Evolutionary conservation across 495 filamentous ascomycete species (phyloP).

Genomic region (Daldinia loculata): DNA sequence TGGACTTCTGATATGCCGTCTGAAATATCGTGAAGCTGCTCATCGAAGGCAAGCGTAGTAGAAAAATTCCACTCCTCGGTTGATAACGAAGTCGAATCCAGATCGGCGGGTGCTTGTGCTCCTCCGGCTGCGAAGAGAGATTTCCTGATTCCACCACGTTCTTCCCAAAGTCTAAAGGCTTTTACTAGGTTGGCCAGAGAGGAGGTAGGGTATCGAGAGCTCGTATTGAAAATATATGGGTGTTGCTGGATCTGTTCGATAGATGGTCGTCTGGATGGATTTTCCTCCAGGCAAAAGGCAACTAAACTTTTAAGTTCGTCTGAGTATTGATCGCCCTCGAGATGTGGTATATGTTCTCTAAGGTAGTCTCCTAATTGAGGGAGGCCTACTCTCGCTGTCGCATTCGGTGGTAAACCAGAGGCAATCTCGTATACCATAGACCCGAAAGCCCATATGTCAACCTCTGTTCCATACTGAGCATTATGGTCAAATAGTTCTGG

Average conservation of each 20-base stretch:
- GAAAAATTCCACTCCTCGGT: constrained; percentile 93
- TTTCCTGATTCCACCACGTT: constrained; percentile 78
- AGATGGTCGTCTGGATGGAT: constrained; percentile 77
- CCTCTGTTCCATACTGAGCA: constrained; percentile 69
- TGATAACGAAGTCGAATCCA: constrained; percentile 48
- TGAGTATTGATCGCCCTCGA: constrained; percentile 81
- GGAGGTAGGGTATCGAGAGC: constrained; percentile 72
- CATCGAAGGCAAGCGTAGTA: constrained; percentile 84
- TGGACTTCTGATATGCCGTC: constrained; percentile 45
- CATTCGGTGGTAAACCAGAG: constrained; percentile 81
- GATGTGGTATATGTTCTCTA: constrained; percentile 68
- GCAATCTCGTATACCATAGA: constrained; percentile 92
- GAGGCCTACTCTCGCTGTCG: constrained; percentile 59
- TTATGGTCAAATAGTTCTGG: constrained; percentile 77
- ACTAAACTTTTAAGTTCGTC: constrained; percentile 79
- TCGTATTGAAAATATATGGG: constrained; percentile 68
- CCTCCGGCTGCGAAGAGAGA: constrained; percentile 84
- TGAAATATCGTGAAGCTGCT: constrained; percentile 58
- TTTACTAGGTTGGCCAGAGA: constrained; percentile 77
- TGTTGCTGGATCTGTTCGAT: constrained; percentile 72
- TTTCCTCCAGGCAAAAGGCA: constrained; percentile 77
- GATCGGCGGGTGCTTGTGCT: constrained; percentile 65
- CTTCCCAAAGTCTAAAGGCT: constrained; percentile 87
- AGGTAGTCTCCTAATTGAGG: constrained; percentile 68
- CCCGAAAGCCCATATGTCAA: constrained; percentile 97